Base-by-base conservation (phyloP, 768 basidiomycete genomes). In the Rhodotorula babjevae region DNA sequence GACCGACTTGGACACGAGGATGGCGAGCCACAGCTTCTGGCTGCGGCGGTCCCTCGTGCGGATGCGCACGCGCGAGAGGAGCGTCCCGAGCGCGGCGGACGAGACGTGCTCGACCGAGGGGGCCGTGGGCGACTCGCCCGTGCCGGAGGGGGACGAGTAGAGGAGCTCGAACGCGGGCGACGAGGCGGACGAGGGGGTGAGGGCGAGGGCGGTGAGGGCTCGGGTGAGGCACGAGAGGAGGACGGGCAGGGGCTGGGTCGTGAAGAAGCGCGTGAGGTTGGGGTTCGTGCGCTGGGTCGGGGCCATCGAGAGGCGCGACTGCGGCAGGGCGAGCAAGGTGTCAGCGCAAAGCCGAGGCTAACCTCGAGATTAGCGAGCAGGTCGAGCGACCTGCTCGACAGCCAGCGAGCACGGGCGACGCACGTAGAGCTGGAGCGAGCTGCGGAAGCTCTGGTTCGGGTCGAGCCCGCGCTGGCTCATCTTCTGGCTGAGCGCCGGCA, bases 351-450 rank as follows among this genome's bases (percentile, higher is more conserved):
- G n/a, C n/a, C n/a, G n/a, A n/a, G n/a, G n/a, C n/a, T n/a, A n/a
- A n/a, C n/a, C n/a, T 5, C 10, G 12, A 11, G 53, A 1, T 29
- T 29, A 7, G 3, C 29, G 23, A 8, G 56, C 42, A 4, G 8
- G 21, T 36, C 36, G 4, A 4, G 4, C 36, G 36, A 36, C 36
- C 4, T 36, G 36, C 36, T 36, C 36, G 58, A 42, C 46, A 15
- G 61, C 31, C 57, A n/a, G 33, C 29, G 33, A 14, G 44, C 6
- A 46, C 44, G 44, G 18, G 6, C 44, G 44, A 84, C 89, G 68
- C 76, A 92, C 91, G 83, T 92, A 93, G 63, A 93, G 85, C 83
- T 90, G 85, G 27, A 93, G 84, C 0, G 87, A 84, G 76, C 90
- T 89, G 0, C 90, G 90, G 80, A 93, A 93, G 76, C 91, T 90